phyloP scores from a whole-genome alignment of 306 rosid species.

The Inga leiocalycina region DNA sequence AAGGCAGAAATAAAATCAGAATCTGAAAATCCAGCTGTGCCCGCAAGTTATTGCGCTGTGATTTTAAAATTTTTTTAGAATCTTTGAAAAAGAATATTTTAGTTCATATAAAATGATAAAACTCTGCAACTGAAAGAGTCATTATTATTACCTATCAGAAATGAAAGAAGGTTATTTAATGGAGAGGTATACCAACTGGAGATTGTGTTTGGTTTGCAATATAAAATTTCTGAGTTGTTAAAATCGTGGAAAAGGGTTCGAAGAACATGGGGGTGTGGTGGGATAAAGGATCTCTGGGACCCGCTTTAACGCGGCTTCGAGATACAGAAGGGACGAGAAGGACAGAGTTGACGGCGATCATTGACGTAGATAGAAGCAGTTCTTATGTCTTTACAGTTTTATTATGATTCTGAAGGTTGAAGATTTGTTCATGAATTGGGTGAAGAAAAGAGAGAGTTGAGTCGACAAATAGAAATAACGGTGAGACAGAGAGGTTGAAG shows the following conservation, averaged over 20 bases:
- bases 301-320: slow-evolving; percentile 38
- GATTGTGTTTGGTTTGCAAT: background rate
- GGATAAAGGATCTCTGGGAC: slow-evolving; percentile 30
- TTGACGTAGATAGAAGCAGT: background rate
- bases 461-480: background rate
- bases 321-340: background rate
- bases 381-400: background rate
- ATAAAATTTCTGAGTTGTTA: background rate
- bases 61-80: slow-evolving; percentile 9
- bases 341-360: background rate
- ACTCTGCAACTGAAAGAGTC: background rate
- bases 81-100: slow-evolving; percentile 2
- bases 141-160: background rate
- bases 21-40: slow-evolving; percentile 36
- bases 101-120: background rate
- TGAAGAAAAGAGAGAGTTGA: background rate
- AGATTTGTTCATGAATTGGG: background rate
- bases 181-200: background rate
- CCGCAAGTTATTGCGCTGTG: slow-evolving; percentile 23
- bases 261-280: slow-evolving; percentile 29
- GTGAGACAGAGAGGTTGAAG: background rate
- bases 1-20: background rate
- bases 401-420: background rate
- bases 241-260: background rate
- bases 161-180: background rate